Conservation (phyloP, 352 stramenopile genomes). For the Phytophthora pinifolia region DNA sequence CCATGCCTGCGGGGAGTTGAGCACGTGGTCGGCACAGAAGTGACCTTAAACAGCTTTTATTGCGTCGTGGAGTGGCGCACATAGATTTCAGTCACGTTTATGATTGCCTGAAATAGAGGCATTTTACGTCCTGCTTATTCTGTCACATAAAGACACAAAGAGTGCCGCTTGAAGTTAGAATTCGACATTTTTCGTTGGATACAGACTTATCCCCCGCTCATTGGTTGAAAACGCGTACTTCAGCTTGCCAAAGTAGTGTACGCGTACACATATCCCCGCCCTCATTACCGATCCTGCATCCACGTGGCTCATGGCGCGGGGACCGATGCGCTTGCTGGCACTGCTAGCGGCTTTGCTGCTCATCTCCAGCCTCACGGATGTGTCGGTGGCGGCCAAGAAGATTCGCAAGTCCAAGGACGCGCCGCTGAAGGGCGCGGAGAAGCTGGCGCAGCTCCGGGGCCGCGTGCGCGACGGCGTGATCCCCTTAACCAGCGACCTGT, state of each 20-base stretch:
- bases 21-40: no score
- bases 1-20: no score
- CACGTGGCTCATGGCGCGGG: slow-evolving; percentile 40
- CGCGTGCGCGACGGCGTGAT: slow-evolving; percentile 62
- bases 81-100: neutral
- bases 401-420: slow-evolving; percentile 31
- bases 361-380: slow-evolving; percentile 22
- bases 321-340: slow-evolving; percentile 23
- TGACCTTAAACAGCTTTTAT: no score
- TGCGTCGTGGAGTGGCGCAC: neutral
- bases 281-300: slow-evolving; percentile 32
- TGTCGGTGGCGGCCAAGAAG: slow-evolving; percentile 40
- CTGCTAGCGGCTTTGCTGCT: slow-evolving; percentile 47
- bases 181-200: neutral
- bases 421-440: slow-evolving; percentile 52
- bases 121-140: neutral
- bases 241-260: neutral
- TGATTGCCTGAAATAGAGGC: slow-evolving; percentile 8
- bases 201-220: neutral
- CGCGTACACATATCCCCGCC: neutral
- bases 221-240: slow-evolving; percentile 17
- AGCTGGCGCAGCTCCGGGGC: slow-evolving; percentile 56
- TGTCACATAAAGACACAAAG: neutral
- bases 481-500: slow-evolving; percentile 55
- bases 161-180: neutral